These are phyloP conservation scores for Chlamydomonas urium DNA, from an alignment of 139 green algal species.

Conservation along the genomic window DNA sequence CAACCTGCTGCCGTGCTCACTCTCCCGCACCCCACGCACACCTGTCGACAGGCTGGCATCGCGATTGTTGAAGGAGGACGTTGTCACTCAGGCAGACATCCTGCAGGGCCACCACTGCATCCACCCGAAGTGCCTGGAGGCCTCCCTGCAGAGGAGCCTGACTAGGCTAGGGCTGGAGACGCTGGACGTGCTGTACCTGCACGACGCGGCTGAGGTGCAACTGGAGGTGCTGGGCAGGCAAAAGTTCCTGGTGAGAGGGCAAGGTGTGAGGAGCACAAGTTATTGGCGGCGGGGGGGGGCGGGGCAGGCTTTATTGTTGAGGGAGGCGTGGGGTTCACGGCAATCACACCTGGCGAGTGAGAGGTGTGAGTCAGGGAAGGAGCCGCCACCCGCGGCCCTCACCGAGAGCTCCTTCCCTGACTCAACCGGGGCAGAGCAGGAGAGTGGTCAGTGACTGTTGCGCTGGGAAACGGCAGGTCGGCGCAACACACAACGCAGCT, in stretches of 20 bases:
- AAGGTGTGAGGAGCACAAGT: not conserved
- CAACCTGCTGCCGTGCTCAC: no score
- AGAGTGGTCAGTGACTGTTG: no score
- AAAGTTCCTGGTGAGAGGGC: conserved; percentile 32
- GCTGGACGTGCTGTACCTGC: conserved; percentile 72
- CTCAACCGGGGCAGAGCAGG: no score
- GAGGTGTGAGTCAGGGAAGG: no score
- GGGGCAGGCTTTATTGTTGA: not conserved
- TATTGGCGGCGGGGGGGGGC: not conserved
- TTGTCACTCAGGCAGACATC: conserved; percentile 26
- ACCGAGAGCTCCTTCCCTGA: no score
- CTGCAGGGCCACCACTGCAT: conserved; percentile 47
- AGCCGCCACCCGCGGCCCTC: no score
- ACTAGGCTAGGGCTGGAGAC: conserved; percentile 42
- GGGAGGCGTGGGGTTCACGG: not conserved
- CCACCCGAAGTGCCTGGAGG: conserved; percentile 46
- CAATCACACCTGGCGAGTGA: no score
- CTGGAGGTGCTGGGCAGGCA: conserved; percentile 27
- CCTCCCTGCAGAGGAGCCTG: conserved; percentile 45
- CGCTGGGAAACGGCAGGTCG: no score
- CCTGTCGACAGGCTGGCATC: no score
- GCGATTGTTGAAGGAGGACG: no score
- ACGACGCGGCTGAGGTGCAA: conserved; percentile 66
- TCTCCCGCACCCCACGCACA: no score
- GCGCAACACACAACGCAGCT: no score